Percentiles rank a stretch among this genome's conserved stretches.
Evolutionary conservation across 2,329 filamentous ascomycete genomes (phyloP).

Genomic region (Fonsecaea monophora): DNA sequence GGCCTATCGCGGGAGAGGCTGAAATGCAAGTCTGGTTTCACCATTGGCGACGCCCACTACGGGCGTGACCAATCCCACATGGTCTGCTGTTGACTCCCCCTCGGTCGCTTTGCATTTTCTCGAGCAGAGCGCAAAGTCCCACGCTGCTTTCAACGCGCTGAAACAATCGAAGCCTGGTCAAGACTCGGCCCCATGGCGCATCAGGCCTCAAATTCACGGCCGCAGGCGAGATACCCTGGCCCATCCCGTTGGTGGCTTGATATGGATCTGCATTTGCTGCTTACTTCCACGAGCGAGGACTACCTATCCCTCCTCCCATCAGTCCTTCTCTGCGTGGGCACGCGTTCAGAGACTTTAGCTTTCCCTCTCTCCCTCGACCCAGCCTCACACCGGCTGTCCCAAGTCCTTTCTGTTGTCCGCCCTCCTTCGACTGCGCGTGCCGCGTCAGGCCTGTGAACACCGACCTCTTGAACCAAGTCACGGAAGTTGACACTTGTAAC

Average conservation of each 20-base stretch:
- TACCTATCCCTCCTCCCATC: conserved; percentile 2
- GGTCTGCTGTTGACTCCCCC: not conserved
- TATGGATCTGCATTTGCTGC: conserved; percentile 9
- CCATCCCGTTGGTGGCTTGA: conserved; percentile 17
- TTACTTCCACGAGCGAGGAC: not conserved
- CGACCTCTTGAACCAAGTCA: not conserved
- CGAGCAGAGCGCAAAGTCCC: conserved; percentile 9
- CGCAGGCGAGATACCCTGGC: conserved; percentile 2
- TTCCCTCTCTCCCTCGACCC: not conserved
- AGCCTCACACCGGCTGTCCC: not conserved
- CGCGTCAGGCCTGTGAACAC: not conserved
- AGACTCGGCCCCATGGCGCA: conserved; percentile 16
- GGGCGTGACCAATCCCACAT: conserved; percentile 23
- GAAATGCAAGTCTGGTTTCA: conserved; percentile 30
- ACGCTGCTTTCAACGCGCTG: conserved; percentile 18
- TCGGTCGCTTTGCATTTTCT: conserved; percentile 6
- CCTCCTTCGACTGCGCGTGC: not conserved
- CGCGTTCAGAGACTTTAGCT: not conserved
- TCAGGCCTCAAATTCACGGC: conserved; percentile 16
- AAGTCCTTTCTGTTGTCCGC: not conserved
- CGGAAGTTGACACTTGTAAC: not conserved
- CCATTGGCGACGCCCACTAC: conserved; percentile 17
- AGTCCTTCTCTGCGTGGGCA: conserved; percentile 4
- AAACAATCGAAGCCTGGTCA: conserved; percentile 20
- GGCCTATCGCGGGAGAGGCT: conserved; percentile 27